Conservation (phyloP, 2,329 filamentous ascomycete species). For the Claviceps pusilla region DNA sequence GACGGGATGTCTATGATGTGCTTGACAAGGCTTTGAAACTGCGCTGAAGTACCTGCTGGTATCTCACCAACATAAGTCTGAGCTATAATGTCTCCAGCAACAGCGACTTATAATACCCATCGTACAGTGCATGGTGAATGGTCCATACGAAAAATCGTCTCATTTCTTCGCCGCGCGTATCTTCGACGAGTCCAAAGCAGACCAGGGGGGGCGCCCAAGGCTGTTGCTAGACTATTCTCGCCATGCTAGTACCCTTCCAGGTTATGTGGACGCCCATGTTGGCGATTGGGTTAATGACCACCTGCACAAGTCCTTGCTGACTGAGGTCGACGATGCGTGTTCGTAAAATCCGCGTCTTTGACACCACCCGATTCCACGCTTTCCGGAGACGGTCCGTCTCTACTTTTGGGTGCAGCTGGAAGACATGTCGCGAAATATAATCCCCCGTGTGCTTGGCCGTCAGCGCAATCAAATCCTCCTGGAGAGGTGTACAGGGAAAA, state of each 20-base stretch:
- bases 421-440: conserved; percentile 9
- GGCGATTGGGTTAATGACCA: conserved; percentile 3
- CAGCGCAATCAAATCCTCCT: conserved; percentile 26
- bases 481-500: conserved; percentile 25
- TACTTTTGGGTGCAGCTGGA: conserved; percentile 5
- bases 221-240: conserved; percentile 3
- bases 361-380: conserved; percentile 8
- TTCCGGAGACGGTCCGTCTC: conserved; percentile 4
- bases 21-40: conserved; percentile 26
- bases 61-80: conserved; percentile 6
- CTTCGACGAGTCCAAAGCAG: conserved; percentile 4
- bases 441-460: conserved; percentile 6
- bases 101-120: conserved; percentile 35
- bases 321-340: conserved; percentile 7
- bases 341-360: conserved; percentile 6
- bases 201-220: conserved; percentile 7
- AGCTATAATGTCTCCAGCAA: conserved; percentile 8
- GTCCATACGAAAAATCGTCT: conserved; percentile 7
- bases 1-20: conserved; percentile 21
- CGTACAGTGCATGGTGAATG: conserved; percentile 31
- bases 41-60: neutral
- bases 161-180: neutral
- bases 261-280: conserved; percentile 1
- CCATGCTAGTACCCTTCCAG: neutral
- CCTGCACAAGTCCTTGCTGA: conserved; percentile 8